These are phyloP conservation scores for Quercus phellos DNA, from an alignment of 331 rosid genomes.

Conservation along the genomic window DNA sequence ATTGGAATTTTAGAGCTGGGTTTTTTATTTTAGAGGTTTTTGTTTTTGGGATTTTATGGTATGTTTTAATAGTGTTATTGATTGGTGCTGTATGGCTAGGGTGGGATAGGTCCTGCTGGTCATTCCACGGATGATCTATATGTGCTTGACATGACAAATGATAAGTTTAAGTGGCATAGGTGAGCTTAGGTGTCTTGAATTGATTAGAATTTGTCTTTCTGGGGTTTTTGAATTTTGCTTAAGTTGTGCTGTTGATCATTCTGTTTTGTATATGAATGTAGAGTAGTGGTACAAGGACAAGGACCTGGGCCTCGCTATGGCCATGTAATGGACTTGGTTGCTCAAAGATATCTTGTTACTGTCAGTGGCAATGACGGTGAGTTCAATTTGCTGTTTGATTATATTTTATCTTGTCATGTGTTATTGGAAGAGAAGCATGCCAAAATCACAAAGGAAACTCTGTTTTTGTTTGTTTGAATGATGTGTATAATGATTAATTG, in stretches of 20 bases:
- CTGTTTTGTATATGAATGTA: constrained; percentile 33
- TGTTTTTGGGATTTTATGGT: not conserved
- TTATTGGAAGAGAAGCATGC: not conserved
- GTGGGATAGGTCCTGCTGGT: constrained; percentile 99
- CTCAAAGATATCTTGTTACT: constrained; percentile 93
- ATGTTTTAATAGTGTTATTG: constrained; percentile 25
- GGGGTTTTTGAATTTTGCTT: constrained; percentile 17
- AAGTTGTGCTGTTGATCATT: not conserved
- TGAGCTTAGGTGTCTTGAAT: constrained; percentile 28
- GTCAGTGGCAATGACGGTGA: constrained; percentile 96
- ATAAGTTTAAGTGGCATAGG: constrained; percentile 98
- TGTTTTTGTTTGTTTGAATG: not conserved
- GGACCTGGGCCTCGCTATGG: constrained; percentile 99
- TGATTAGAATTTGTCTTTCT: constrained; percentile 5
- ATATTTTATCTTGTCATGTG: not conserved
- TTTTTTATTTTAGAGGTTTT: not conserved
- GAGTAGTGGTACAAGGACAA: constrained; percentile 96
- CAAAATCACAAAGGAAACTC: not conserved
- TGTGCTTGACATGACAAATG: constrained; percentile 87
- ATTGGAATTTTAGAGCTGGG: not conserved
- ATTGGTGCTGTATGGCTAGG: constrained; percentile 53
- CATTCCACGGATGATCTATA: constrained; percentile 91
- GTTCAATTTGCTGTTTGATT: constrained; percentile 24
- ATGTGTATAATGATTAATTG: not conserved
- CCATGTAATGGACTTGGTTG: constrained; percentile 98